Percentiles rank a stretch among this genome's conserved stretches.
These are phyloP conservation scores for Pseudogymnoascus sp. DNA, from an alignment of 2,329 filamentous ascomycete species.

Conservation along the genomic window DNA sequence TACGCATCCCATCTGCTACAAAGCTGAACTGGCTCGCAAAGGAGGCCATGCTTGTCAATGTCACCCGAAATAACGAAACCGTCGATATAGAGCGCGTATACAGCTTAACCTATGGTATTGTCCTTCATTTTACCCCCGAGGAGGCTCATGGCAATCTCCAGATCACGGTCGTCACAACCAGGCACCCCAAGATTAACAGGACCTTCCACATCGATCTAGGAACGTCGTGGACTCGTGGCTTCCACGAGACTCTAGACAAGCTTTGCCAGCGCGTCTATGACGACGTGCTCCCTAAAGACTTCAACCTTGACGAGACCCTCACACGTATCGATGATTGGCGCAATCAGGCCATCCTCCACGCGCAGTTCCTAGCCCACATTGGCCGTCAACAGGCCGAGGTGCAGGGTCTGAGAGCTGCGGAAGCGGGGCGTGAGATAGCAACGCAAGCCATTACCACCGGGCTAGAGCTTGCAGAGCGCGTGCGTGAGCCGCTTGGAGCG, in stretches of 20 bases:
- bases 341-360: conserved; percentile 6
- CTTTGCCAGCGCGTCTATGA: conserved; percentile 12
- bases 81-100: conserved; percentile 39
- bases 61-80: conserved; percentile 39
- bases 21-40: conserved; percentile 48
- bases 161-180: conserved; percentile 49
- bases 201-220: conserved; percentile 54
- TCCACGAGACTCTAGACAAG: conserved; percentile 21
- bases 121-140: conserved; percentile 39
- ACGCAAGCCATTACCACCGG: neutral
- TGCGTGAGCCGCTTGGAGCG: conserved; percentile 35
- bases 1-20: conserved; percentile 42
- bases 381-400: conserved; percentile 28
- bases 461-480: neutral
- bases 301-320: neutral
- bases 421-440: neutral
- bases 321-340: neutral
- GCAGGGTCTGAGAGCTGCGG: neutral
- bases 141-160: conserved; percentile 52
- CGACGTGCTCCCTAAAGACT: neutral
- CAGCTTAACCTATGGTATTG: conserved; percentile 26
- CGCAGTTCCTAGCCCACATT: conserved; percentile 34
- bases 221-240: conserved; percentile 18
- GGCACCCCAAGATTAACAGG: conserved; percentile 52
- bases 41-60: conserved; percentile 48